phyloP scores from a whole-genome alignment of 2,329 filamentous ascomycete genomes.

The Colletotrichum caudatum region DNA sequence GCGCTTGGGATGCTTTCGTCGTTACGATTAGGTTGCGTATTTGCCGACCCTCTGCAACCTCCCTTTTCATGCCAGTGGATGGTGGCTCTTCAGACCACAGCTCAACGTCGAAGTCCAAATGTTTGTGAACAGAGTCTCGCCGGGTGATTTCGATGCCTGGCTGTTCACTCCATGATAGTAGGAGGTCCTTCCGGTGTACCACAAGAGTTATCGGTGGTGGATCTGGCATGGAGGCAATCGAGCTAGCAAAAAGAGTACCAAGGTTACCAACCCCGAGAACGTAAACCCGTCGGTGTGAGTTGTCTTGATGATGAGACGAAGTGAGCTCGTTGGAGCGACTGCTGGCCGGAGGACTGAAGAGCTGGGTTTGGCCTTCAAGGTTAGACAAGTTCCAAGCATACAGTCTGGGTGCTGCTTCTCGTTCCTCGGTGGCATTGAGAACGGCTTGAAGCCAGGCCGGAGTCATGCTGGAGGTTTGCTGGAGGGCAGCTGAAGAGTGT shows the following conservation, averaged over 20 bases:
- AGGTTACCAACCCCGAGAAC: constrained; percentile 86
- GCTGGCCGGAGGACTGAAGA: neutral
- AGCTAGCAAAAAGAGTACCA: constrained; percentile 82
- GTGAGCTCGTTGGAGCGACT: neutral
- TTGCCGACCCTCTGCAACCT: constrained; percentile 53
- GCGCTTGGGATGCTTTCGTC: constrained; percentile 78
- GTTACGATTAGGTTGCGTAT: constrained; percentile 83
- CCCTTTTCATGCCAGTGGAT: constrained; percentile 50
- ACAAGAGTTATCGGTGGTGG: constrained; percentile 83
- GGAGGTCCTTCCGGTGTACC: constrained; percentile 70
- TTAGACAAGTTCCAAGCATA: constrained; percentile 53
- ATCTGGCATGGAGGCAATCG: constrained; percentile 69
- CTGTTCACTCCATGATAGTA: constrained; percentile 59
- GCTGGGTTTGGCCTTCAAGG: constrained; percentile 37
- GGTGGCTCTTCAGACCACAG: constrained; percentile 65
- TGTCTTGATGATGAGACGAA: neutral
- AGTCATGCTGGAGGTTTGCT: constrained; percentile 19
- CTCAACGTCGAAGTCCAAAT: constrained; percentile 62
- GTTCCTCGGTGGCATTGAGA: constrained; percentile 44
- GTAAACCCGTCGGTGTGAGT: constrained; percentile 68
- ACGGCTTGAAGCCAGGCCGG: constrained; percentile 50
- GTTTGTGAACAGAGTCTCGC: constrained; percentile 47
- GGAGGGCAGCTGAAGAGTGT: neutral
- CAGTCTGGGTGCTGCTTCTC: constrained; percentile 48
- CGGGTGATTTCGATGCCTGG: constrained; percentile 61